Evolutionary conservation across 495 filamentous ascomycete genomes (phyloP), one percentile per base, ranked within the genome.

Genomic region (Penicillium bialowiezense): DNA sequence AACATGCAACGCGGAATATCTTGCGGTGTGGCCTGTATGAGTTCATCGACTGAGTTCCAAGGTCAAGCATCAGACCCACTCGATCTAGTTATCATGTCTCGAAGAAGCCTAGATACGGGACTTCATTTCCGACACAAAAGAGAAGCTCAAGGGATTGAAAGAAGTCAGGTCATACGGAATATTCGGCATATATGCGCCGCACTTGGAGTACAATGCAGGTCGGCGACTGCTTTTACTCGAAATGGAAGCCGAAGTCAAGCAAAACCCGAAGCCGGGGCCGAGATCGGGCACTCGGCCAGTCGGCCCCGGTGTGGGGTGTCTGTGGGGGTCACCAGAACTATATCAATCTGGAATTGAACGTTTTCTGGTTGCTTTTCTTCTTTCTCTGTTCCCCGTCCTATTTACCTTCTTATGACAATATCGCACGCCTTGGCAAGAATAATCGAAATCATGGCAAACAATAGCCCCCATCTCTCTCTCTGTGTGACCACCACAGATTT

Each of bases 401-500:
- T 32, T 13, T 10, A 3, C n/a, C 17, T 20, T 14, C 28, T n/a
- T 17, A 1, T 10, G 3, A 33, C 29, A 20, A 44, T 33, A 15
- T 43, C 12, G 8, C 5, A 28, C 7, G 10, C 19, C 23, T 13
- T 15, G 14, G 7, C 20, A n/a, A 32, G 10, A 39, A 20, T 28
- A 32, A 32, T 3, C 5, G 10, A 21, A 38, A 47, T 21, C 3
- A 39, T 48, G 44, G 35, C 20, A 37, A 51, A 48, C 28, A 48
- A 23, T 15, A 23, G 38, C 13, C 48, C 48, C 12, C 26, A 46
- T 15, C 40, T 39, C 8, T 45, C 44, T 9, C 48, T 59, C 6
- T 59, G 56, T 29, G 52, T 54, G n/a, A 49, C 44, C 1, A 26
- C 56, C 1, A 21, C 47, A 10, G 55, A 58, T 29, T 58, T 58